A percentile compares a stretch with the other conserved stretches of the same genome.
Evolutionary conservation across 2,329 filamentous ascomycete genomes (phyloP).

Genomic region (Botrytis tulipae): DNA sequence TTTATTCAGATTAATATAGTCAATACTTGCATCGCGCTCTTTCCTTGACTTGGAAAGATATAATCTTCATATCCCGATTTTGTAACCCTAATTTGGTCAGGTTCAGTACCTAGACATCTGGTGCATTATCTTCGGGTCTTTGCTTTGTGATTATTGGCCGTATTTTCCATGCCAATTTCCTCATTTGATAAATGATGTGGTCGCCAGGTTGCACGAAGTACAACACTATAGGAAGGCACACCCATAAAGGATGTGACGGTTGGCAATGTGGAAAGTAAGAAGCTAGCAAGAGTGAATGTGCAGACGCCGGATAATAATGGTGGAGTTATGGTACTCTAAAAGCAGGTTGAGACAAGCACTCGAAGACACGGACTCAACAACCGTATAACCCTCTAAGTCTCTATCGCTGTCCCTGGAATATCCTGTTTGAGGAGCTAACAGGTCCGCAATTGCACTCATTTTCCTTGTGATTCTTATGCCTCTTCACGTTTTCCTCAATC

Average conservation of each 20-base stretch:
- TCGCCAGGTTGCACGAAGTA: background rate
- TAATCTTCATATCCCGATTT: background rate
- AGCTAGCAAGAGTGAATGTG: background rate
- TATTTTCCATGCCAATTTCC: background rate
- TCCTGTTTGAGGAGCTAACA: background rate
- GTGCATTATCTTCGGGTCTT: background rate
- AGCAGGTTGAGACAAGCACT: background rate
- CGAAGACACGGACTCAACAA: background rate
- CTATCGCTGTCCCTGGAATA: background rate
- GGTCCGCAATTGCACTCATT: background rate
- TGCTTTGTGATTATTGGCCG: background rate
- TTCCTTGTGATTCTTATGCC: background rate
- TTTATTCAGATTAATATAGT: background rate
- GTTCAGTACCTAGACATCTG: background rate
- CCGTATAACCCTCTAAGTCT: background rate
- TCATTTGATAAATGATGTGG: background rate
- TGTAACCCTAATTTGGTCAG: background rate
- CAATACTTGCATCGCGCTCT: background rate
- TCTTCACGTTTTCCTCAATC: background rate
- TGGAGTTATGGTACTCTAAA: background rate
- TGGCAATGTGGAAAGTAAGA: background rate
- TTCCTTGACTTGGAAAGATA: rapidly evolving
- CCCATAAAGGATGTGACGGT: background rate
- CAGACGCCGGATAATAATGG: background rate
- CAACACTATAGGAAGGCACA: background rate